Evolutionary conservation across 2,329 filamentous ascomycete species (phyloP), one percentile per base, ranked within the genome.

Genomic region (Penicillium concentricum): DNA sequence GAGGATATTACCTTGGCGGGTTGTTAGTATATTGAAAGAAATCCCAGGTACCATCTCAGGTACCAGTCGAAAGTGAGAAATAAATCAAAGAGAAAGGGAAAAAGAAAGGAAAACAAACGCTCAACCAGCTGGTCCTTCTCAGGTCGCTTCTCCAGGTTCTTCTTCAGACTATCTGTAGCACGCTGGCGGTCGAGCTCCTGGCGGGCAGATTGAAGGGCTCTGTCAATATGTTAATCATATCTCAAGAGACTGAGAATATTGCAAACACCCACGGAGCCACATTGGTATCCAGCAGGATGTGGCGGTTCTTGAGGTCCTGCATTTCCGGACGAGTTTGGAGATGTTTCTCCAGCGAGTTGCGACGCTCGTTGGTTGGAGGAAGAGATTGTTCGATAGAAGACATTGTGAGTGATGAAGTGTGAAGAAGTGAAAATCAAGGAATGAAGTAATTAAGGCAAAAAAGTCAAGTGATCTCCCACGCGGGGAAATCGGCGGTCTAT

Each of bases 41-140:
- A 18, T 9, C 9, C 3, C 28, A 32, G 43, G 28, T 16, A 45
- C 43, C 30, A 35, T n/a, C 13, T 39, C 16, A 42, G n/a, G 15
- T 22, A 42, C 37, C 20, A 35, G 15, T 22, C 22, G 41, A 9
- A 30, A 24, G 30, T 26, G 26, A 18, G 2, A 53, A 30, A 32
- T 28, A 7, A 20, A n/a, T n/a, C 1, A n/a, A 37, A 7, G 50
- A 32, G 41, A 34, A 30, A 47, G 43, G 28, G 16, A 9, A 49
- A 44, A 52, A 34, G 9, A 12, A 39, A 45, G 46, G 55, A 47
- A 58, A 41, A 76, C 85, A 61, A 79, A 92, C 90, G 89, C 72
- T 94, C 89, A 61, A 96, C 79, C 22, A 97, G 81, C 68, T 91
- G 86, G 35, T 91, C 84, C 56, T 89, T 86, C 22, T 91, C 84